Conservation (phyloP, 2,329 filamentous ascomycete species). For the Scytalidium sp. region DNA sequence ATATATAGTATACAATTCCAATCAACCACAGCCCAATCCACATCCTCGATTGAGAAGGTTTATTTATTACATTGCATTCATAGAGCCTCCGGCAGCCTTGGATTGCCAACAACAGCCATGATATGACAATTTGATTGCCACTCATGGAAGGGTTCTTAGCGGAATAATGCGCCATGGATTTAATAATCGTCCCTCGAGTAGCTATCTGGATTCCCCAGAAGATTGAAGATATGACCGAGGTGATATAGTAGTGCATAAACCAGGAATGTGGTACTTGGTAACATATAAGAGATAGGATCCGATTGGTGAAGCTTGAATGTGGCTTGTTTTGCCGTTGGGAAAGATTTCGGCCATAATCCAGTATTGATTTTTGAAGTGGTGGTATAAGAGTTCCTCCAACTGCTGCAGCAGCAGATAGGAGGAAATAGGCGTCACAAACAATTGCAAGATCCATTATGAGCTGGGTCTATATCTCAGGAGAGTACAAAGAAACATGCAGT, state of each 20-base stretch:
- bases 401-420: conserved; percentile 18
- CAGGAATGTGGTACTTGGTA: conserved; percentile 74
- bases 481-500: too few species aligned
- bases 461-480: too few species aligned
- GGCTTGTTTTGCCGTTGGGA: not conserved
- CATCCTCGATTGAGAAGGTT: conserved; percentile 70
- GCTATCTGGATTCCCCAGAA: conserved; percentile 72
- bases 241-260: conserved; percentile 84
- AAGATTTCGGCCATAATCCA: conserved; percentile 24
- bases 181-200: conserved; percentile 50
- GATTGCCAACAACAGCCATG: conserved; percentile 70
- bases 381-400: conserved; percentile 24
- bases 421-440: conserved; percentile 25
- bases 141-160: conserved; percentile 43
- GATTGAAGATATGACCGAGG: conserved; percentile 64
- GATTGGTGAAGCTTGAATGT: not conserved
- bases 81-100: conserved; percentile 75
- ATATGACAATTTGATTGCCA: conserved; percentile 58
- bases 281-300: conserved; percentile 17
- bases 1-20: conserved; percentile 74
- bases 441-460: conserved; percentile 20
- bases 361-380: conserved; percentile 22
- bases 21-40: conserved; percentile 80
- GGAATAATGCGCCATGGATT: conserved; percentile 37
- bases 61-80: conserved; percentile 66